Percentiles rank a stretch among this genome's conserved stretches.
These are phyloP conservation scores for Cystobasidium ongulense DNA, from an alignment of 768 basidiomycete genomes.

Conservation along the genomic window DNA sequence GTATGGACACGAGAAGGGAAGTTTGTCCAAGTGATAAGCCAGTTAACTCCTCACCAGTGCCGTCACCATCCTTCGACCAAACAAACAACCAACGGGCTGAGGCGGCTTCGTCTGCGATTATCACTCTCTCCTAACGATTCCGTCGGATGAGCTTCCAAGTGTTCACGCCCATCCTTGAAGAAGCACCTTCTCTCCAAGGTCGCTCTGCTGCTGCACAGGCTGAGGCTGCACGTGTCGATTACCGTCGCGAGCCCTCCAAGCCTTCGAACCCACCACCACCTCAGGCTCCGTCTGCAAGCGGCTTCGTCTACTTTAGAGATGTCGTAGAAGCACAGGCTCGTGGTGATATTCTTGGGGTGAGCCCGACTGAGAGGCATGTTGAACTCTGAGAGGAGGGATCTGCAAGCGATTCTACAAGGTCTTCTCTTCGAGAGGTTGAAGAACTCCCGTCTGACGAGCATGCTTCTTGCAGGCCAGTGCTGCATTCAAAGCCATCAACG, in stretches of 20 bases:
- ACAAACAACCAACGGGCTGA: too few species aligned
- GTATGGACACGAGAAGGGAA: too few species aligned
- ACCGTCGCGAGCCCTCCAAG: not conserved
- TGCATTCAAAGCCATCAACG: not conserved
- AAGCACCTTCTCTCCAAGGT: not conserved
- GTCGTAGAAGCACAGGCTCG: not conserved
- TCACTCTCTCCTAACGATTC: too few species aligned
- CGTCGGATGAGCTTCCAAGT: too few species aligned
- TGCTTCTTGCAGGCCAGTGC: not conserved
- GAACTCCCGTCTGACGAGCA: not conserved
- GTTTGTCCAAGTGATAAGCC: too few species aligned
- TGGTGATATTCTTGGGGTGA: not conserved
- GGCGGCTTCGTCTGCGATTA: too few species aligned
- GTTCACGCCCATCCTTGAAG: not conserved
- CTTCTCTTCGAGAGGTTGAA: not conserved
- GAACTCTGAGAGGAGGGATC: not conserved
- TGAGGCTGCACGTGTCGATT: not conserved
- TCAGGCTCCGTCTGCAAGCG: not conserved
- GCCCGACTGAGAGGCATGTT: not conserved
- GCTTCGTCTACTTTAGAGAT: conserved; percentile 6
- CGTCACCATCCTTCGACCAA: not conserved
- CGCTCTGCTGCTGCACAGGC: not conserved
- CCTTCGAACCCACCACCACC: not conserved
- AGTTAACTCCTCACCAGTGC: too few species aligned
- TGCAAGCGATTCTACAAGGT: not conserved